Conservation (phyloP, 129 eudicot species). For the Gnaphalium uliginosum region DNA sequence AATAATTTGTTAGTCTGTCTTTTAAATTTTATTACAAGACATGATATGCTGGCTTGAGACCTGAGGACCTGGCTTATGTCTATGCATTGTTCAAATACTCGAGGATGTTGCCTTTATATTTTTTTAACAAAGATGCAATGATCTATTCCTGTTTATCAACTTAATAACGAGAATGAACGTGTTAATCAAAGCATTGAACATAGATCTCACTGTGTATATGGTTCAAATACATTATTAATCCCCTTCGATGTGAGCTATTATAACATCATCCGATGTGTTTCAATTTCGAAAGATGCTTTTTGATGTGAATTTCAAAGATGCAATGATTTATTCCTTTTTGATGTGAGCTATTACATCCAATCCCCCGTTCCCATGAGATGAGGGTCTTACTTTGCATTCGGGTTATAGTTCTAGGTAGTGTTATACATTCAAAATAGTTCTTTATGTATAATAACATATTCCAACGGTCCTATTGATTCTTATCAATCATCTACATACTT, state of each 20-base stretch:
- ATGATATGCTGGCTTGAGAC: background rate
- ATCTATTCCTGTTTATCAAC: background rate
- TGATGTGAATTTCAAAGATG: too few relatives aligned
- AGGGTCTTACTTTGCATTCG: background rate
- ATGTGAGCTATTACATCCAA: background rate
- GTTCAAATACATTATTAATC: background rate
- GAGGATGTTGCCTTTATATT: background rate
- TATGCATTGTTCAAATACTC: background rate
- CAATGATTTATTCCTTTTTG: too few relatives aligned
- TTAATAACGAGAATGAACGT: background rate
- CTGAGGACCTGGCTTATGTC: background rate
- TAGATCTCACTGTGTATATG: background rate
- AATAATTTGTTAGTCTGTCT: background rate
- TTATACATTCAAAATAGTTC: background rate
- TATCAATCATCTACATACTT: slow-evolving; percentile 9
- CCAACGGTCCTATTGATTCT: background rate
- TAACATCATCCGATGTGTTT: background rate
- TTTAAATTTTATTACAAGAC: background rate
- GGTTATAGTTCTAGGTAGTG: background rate
- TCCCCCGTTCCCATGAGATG: background rate
- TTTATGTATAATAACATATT: background rate
- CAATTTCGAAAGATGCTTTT: background rate
- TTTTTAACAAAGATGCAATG: background rate
- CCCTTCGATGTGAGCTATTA: background rate
- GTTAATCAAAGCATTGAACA: background rate